Evolutionary conservation across 768 basidiomycete species (phyloP), one percentile per base, ranked within the genome.

Genomic region (Tubosaeta brunneosetosa): DNA sequence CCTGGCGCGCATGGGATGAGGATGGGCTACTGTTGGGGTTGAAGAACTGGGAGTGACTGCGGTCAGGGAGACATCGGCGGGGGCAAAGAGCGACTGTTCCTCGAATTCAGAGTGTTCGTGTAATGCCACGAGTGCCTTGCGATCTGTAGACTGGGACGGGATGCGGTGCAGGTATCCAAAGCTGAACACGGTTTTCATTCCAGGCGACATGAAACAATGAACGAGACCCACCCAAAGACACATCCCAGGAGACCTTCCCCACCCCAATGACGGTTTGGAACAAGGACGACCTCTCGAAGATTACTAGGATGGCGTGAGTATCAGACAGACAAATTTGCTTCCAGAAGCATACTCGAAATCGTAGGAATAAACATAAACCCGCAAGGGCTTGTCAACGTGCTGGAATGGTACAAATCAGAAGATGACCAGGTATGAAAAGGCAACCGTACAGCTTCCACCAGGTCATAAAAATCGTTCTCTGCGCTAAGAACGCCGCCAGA

Each of bases 251-350:
- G 76, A 0, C 95, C 94, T 66, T 94, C 94, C 6, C 95, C 95
- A 42, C 95, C 95, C 94, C 95, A 97, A 59, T 95, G 91, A 44
- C 94, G 79, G 69, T 97, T 97, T 10, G 97, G 95, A 47, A 97
- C 91, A 19, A 97, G 71, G 31, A 97, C 91, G 14, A 95, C 93
- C 65, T 97, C 94, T 57, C 94, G 78, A 44, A 95, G 79, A 38
- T 92, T 89, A 67, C 94, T 97, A 60, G 51, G 17, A 60, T 5
- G 19, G 44, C 2, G 37, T 61, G 29, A 61, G 63, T 36, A 25
- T 46, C 29, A 33, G 43, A 32, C 47, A 38, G 27, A n/a, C 25
- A 49, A 49, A 31, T 11, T 6, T 2, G 38, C 22, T 22, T 22
- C 22, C 22, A 22, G 22, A 51, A 29, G 76, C 91, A 48, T 70